phyloP scores from a whole-genome alignment of 1,284 basidiomycete species.

The Moesziomyces aphidis region DNA sequence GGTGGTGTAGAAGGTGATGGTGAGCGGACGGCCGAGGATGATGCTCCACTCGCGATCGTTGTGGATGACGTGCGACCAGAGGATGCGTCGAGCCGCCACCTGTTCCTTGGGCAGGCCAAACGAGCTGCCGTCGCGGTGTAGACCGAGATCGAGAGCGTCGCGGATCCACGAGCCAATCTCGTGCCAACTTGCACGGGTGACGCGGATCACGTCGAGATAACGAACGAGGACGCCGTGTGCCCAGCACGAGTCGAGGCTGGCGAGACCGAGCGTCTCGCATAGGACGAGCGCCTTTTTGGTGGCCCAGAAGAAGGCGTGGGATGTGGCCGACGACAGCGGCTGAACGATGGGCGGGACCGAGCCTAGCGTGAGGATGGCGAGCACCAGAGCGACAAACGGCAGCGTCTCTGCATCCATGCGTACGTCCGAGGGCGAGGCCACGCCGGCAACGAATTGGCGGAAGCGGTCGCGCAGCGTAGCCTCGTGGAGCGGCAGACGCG shows the following conservation, averaged over 20 bases:
- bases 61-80: constrained; percentile 53
- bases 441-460: constrained; percentile 36
- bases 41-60: constrained; percentile 53
- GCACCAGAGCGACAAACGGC: constrained; percentile 38
- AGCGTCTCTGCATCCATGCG: constrained; percentile 47
- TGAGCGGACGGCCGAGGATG: constrained; percentile 45
- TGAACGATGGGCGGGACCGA: constrained; percentile 44
- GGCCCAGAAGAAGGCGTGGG: constrained; percentile 51
- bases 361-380: constrained; percentile 43
- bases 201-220: constrained; percentile 47
- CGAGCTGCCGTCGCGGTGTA: constrained; percentile 46
- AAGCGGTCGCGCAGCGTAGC: constrained; percentile 34
- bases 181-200: constrained; percentile 50
- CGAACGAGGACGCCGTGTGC: constrained; percentile 44
- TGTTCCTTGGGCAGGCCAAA: constrained; percentile 49
- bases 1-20: constrained; percentile 45
- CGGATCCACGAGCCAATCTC: constrained; percentile 49
- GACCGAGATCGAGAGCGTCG: constrained; percentile 42
- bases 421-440: constrained; percentile 32
- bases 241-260: constrained; percentile 51
- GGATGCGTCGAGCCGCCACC: constrained; percentile 34
- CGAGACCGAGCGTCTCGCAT: constrained; percentile 45
- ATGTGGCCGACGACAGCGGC: constrained; percentile 41
- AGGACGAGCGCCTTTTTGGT: constrained; percentile 47
- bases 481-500: constrained; percentile 38